A percentile compares a stretch with the other conserved stretches of the same genome.
phyloP scores from a whole-genome alignment of 1,284 basidiomycete species.

The Salmacisia buchloeana region DNA sequence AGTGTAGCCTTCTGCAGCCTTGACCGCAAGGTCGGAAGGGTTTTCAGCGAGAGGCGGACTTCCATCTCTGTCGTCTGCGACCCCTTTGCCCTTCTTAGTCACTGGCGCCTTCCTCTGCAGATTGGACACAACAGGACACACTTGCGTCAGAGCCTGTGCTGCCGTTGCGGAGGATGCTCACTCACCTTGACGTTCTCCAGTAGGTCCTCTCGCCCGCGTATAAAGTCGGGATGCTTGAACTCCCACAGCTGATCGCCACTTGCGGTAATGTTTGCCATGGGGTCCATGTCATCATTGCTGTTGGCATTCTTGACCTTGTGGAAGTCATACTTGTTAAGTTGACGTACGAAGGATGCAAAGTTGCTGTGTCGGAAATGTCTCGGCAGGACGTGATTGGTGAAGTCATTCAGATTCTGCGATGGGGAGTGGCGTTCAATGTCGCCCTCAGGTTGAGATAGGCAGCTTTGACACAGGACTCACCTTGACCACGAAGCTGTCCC shows the following conservation, averaged over 20 bases:
- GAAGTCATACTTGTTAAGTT: slow-evolving; percentile 97
- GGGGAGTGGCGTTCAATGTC: neutral
- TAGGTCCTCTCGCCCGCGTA: slow-evolving; percentile 63
- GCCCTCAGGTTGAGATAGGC: neutral
- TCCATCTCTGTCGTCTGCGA: slow-evolving; percentile 14
- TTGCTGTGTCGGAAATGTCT: slow-evolving; percentile 96
- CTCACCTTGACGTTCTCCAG: slow-evolving; percentile 70
- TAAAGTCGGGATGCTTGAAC: slow-evolving; percentile 87
- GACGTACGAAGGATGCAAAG: slow-evolving; percentile 64
- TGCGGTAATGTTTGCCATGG: neutral
- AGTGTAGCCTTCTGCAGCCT: slow-evolving; percentile 27
- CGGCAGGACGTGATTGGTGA: slow-evolving; percentile 87
- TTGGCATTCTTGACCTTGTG: slow-evolving; percentile 75
- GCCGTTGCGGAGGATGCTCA: too few species aligned
- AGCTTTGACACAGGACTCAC: slow-evolving; percentile 49
- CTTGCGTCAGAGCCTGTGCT: too few species aligned
- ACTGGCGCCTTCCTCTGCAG: slow-evolving; percentile 75
- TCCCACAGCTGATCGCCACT: slow-evolving; percentile 62
- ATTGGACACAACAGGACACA: slow-evolving; percentile 10
- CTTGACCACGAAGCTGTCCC: slow-evolving; percentile 89
- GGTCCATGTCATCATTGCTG: slow-evolving; percentile 60
- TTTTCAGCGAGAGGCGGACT: slow-evolving; percentile 40
- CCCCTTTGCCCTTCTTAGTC: slow-evolving; percentile 53
- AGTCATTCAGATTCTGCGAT: slow-evolving; percentile 84
- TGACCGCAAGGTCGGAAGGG: slow-evolving; percentile 20